Percentiles rank a stretch among this genome's conserved stretches.
phyloP scores from a whole-genome alignment of 441 rosid species.

The Francoa sonchifolia region DNA sequence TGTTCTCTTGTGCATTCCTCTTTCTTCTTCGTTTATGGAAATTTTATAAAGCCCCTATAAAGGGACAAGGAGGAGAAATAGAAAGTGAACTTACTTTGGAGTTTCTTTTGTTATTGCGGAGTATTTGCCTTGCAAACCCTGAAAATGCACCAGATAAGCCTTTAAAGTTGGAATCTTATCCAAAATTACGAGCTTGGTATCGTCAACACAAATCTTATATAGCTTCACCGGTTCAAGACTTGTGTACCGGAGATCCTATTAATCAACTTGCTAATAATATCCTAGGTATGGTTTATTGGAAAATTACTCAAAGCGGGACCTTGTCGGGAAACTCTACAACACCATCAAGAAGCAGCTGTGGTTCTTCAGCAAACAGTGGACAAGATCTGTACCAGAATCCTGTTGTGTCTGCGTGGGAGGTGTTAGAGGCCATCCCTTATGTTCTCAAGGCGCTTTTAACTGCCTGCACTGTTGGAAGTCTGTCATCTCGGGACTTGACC shows the following conservation, averaged over 20 bases:
- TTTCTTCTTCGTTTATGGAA: constrained; percentile 71
- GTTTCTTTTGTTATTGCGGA: constrained; percentile 39
- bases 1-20: constrained; percentile 52
- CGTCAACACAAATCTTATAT: constrained; percentile 45
- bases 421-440: constrained; percentile 55
- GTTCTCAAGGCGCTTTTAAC: constrained; percentile 55
- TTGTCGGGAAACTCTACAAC: constrained; percentile 31
- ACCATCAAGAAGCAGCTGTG: constrained; percentile 23
- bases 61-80: constrained; percentile 28
- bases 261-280: constrained; percentile 46
- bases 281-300: constrained; percentile 44
- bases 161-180: constrained; percentile 35
- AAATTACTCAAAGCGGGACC: constrained; percentile 28
- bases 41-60: constrained; percentile 49
- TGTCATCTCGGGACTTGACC: constrained; percentile 53
- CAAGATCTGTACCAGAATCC: constrained; percentile 43
- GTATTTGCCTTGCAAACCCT: constrained; percentile 22
- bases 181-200: constrained; percentile 55
- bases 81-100: constrained; percentile 42
- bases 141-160: constrained; percentile 22
- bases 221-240: constrained; percentile 41
- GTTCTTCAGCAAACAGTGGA: constrained; percentile 24
- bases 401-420: constrained; percentile 57
- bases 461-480: constrained; percentile 60
- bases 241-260: constrained; percentile 38